Evolutionary conservation across 129 eudicot genomes (phyloP).

Genomic region (sunflower (Helianthus annuus)): DNA sequence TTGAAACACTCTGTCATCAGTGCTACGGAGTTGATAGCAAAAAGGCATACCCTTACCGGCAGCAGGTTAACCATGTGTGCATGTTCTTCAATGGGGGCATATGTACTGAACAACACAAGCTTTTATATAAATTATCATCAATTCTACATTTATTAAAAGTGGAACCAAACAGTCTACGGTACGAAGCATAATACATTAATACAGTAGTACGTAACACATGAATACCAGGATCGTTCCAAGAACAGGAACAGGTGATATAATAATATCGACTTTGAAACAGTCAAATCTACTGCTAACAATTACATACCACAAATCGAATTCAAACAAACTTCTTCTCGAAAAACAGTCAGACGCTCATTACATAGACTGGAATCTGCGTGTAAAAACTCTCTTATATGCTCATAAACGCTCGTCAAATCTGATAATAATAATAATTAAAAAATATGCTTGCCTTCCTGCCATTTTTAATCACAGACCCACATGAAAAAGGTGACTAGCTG

Average conservation of each 20-base stretch:
- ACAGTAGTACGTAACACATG: background rate
- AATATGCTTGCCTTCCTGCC: background rate
- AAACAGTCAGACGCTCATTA: background rate
- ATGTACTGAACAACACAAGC: no score
- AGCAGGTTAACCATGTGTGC: no score
- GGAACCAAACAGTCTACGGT: no score
- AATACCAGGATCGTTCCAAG: background rate
- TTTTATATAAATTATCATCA: no score
- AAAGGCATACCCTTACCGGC: no score
- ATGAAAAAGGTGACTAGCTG: background rate
- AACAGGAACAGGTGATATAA: slow-evolving; percentile 6
- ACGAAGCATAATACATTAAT: background rate
- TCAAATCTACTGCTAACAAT: slow-evolving; percentile 19
- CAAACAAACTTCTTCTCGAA: background rate
- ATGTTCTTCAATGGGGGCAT: no score
- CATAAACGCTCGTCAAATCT: slow-evolving; percentile 2
- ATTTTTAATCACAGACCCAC: slow-evolving; percentile 11
- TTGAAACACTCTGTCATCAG: no score
- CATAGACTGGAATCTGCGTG: slow-evolving; percentile 15
- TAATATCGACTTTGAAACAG: background rate
- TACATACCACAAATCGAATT: slow-evolving; percentile 12
- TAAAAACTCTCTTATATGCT: slow-evolving; percentile 23
- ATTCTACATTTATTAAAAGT: no score
- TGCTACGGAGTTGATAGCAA: no score
- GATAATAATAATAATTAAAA: slow-evolving; percentile 1